These are phyloP conservation scores for Aspergillus ochraceus DNA, from an alignment of 2,329 filamentous ascomycete species.

Conservation along the genomic window DNA sequence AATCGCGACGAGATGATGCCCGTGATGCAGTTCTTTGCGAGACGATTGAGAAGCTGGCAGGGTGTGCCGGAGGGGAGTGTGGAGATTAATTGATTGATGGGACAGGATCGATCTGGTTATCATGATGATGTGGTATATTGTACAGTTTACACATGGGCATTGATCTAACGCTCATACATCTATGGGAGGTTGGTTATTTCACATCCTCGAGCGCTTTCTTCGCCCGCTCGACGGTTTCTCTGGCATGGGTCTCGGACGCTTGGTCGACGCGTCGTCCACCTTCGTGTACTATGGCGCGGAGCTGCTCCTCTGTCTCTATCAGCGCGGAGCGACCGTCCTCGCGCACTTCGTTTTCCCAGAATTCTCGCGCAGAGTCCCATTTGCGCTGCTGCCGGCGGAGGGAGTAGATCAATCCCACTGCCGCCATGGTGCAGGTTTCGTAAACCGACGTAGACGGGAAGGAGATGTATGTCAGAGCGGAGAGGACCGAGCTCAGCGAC, in stretches of 20 bases:
- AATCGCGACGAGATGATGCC: constrained; percentile 83
- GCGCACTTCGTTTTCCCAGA: constrained; percentile 54
- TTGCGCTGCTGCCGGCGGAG: constrained; percentile 58
- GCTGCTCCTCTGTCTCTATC: constrained; percentile 52
- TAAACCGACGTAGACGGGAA: constrained; percentile 53
- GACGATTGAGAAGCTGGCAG: constrained; percentile 43
- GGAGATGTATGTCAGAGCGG: constrained; percentile 57
- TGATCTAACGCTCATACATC: not conserved
- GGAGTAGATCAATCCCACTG: constrained; percentile 59
- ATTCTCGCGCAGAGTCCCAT: constrained; percentile 56
- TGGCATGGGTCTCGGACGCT: constrained; percentile 41
- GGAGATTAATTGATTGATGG: constrained; percentile 33
- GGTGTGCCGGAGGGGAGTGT: constrained; percentile 49
- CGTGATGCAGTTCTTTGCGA: constrained; percentile 73
- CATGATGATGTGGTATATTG: constrained; percentile 9
- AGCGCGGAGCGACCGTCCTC: constrained; percentile 60
- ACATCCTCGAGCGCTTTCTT: constrained; percentile 47
- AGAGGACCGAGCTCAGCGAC: constrained; percentile 59
- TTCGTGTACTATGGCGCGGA: constrained; percentile 49
- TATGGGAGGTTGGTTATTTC: constrained; percentile 11
- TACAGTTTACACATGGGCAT: constrained; percentile 3
- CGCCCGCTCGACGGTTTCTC: constrained; percentile 48
- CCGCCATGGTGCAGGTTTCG: constrained; percentile 60
- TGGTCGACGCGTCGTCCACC: constrained; percentile 41
- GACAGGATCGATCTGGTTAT: not conserved